These are phyloP conservation scores for Lichtheimia hyalospora DNA, from an alignment of 371 early-diverging fungal genomes.

Conservation along the genomic window DNA sequence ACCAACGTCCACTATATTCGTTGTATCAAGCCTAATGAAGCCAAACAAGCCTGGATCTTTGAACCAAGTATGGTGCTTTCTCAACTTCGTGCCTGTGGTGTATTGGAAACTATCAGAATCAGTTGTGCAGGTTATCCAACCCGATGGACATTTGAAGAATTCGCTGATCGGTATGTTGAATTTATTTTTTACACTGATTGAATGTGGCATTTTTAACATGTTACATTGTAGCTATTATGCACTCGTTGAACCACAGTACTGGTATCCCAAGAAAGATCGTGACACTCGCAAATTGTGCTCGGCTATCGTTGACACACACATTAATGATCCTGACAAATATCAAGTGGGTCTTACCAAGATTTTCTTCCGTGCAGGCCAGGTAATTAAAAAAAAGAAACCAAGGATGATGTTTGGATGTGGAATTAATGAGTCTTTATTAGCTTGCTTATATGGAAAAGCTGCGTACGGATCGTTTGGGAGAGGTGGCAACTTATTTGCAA, in stretches of 20 bases:
- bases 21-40: slow-evolving; percentile 97
- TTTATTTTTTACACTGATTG: no score
- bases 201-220: neutral
- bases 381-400: slow-evolving; percentile 1
- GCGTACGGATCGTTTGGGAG: slow-evolving; percentile 76
- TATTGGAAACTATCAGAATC: slow-evolving; percentile 99
- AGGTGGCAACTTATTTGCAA: slow-evolving; percentile 83
- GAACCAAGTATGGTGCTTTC: slow-evolving; percentile 91
- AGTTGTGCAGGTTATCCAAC: slow-evolving; percentile 98
- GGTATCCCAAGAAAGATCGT: slow-evolving; percentile 53
- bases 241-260: slow-evolving; percentile 68
- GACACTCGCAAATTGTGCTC: slow-evolving; percentile 55
- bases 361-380: slow-evolving; percentile 97
- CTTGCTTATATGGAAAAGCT: slow-evolving; percentile 92
- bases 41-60: slow-evolving; percentile 87
- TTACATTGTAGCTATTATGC: slow-evolving; percentile 71
- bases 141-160: slow-evolving; percentile 90
- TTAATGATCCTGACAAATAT: slow-evolving; percentile 82
- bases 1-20: slow-evolving; percentile 97
- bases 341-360: slow-evolving; percentile 97
- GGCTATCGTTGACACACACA: slow-evolving; percentile 66
- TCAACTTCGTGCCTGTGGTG: slow-evolving; percentile 99
- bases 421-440: slow-evolving; percentile 16
- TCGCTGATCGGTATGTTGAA: slow-evolving; percentile 60
- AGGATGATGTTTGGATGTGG: neutral